Evolutionary conservation across 305 asterid genomes (phyloP), one percentile per base, ranked within the genome.

Genomic region (Nicotiana rustica): DNA sequence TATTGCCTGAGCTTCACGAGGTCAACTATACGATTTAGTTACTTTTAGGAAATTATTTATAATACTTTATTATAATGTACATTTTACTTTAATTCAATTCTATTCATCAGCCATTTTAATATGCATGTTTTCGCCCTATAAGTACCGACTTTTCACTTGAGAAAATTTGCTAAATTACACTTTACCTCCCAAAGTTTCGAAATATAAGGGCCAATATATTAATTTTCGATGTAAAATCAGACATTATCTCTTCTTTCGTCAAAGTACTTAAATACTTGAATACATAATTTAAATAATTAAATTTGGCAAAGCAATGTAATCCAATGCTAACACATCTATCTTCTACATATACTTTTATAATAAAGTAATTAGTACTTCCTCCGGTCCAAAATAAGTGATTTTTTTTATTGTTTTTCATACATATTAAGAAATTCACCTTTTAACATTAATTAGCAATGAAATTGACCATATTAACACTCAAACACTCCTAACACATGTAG

Each of bases 1-100:
- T 38, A 17, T 44, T 70, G 29, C 15, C 78, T 70, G 35, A 2
- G 12, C 0, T 12, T 71, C 1, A 71, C 36, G 61, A 47, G 77
- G 61, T 71, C 61, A 71, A 71, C 78, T 69, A 69, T 67, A 5
- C 12, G 14, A 69, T n/a, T 38, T 38, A n/a, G 18, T 41, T 69
- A 38, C 18, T 38, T 69, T 38, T 69, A 69, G 2, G 10, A n/a
- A 4, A 41, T 67, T 67, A 68, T 38, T 69, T n/a, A 38, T 3
- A 69, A 4, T 10, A 2, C 19, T 69, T n/a, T 44, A 44, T 19
- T 6, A 70, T 4, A 2, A 17, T 35, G 65, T 59, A 19, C 5
- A 41, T 41, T 41, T 41, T 17, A 57, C 31, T n/a, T 4, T 3
- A 38, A 36, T 38, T 38, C 10, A 61, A 61, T n/a, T 60, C 25